Base-by-base conservation (phyloP, 345 rosid genomes). In the Carallia pectinifolia region DNA sequence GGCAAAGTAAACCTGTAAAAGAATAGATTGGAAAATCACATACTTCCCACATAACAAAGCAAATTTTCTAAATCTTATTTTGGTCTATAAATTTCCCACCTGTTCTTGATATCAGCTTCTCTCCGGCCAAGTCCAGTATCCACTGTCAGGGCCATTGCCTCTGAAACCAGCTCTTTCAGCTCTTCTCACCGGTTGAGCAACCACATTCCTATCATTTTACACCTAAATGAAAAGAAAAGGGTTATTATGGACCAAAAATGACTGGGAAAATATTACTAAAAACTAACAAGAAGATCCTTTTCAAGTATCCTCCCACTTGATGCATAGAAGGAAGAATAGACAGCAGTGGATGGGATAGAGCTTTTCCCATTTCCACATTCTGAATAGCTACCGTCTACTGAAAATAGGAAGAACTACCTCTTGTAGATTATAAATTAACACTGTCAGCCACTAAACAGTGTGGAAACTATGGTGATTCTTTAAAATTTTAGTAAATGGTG, bases 61-160 rank as follows among this genome's bases (percentile, higher is more conserved):
- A 16, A 44, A 44, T 44, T 44, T 44, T 15, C 50, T 44, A 44
- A 44, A 10, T 12, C 50, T 44, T 44, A 15, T 44, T 44, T 44
- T 44, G 16, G 33, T 30, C 33, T 23, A 27, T 19, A 6, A 55
- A 13, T 56, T 44, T 44, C 50, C 23, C 33, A 91, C 98, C 96
- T 86, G 83, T 91, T 94, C 85, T 91, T 94, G 82, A 94, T 94
- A 81, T 91, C 97, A 39, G 97, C 83, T 80, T 94, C 98, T 71
- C 98, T 83, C 18, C 97, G 95, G 34, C 98, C 98, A 33, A 94
- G 96, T 81, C 88, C 82, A 64, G 96, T 91, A 74, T 94, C 98
- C 33, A 88, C 96, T 15, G 97, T 94, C 50, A 94, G 95, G 75
- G 90, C 96, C 79, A 94, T 91, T 12, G 95, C 97, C 84, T 87